Base-by-base conservation (phyloP, 2,329 filamentous ascomycete species). In the Zymoseptoria ardabiliae region DNA sequence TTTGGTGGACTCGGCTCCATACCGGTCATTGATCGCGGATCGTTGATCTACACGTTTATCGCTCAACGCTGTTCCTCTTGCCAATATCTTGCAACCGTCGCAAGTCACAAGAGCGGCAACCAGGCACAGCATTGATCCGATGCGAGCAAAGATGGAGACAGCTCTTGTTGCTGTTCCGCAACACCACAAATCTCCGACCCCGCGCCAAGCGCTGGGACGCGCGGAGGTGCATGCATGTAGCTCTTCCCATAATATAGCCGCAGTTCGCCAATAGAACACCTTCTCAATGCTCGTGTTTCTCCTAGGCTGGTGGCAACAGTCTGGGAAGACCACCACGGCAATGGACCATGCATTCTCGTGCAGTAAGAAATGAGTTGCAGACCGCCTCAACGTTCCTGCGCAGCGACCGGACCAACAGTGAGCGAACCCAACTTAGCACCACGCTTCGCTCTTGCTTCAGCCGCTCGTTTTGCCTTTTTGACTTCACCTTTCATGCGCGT, bases 381-480 rank as follows among this genome's bases (percentile, higher is more conserved):
- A 17, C 35, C 17, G 35, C 35, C 17, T 45, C 35, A 45, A 45
- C 35, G 35, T 45, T 45, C 35, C 35, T 25, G 53, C 54, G n/a
- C 30, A 19, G 22, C 49, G 17, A 62, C 55, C 11, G 61, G 58
- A 23, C 61, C 61, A 20, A 63, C 61, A 20, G 28, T 53, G 8
- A 63, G 35, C 35, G 7, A 45, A 45, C 35, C 17, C 7, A 13
- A 7, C 35, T 45, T 45, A 45, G 35, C 35, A 45, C 72, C 35
- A 45, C 72, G 73, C 50, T 72, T 63, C 45, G 71, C 81, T 50
- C 78, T 81, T 70, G 81, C 85, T 57, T 80, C 76, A 52, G 64
- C 69, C 35, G 64, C 66, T 54, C 68, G 72, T 58, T 69, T 70
- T 2, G 68, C 69, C 28, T 69, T 72, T 21, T 71, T 72, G 68